Evolutionary conservation across 805 yeast species (phyloP).

Genomic region (Nakazawaea ambrosiae): DNA sequence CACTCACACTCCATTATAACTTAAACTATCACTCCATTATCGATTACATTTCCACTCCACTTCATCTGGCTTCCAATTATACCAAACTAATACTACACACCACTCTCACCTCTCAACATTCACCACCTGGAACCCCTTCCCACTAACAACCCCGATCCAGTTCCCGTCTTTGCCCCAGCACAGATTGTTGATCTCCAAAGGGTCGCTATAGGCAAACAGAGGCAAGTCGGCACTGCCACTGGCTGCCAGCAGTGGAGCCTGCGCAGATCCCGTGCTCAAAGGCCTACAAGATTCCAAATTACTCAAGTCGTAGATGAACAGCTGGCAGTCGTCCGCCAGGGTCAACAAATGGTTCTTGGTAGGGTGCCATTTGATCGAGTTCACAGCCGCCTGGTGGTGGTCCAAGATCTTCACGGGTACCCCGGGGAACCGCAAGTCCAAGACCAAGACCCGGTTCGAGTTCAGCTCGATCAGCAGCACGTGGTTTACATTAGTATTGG

Average conservation of each 20-base stretch:
- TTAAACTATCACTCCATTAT: too few relatives aligned
- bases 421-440: conserved; percentile 88
- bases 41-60: too few relatives aligned
- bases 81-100: not conserved
- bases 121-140: conserved; percentile 54
- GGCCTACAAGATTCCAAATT: conserved; percentile 12
- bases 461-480: conserved; percentile 77
- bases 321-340: conserved; percentile 72
- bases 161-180: conserved; percentile 69
- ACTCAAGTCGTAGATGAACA: conserved; percentile 59
- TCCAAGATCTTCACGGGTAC: conserved; percentile 64
- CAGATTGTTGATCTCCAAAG: conserved; percentile 68
- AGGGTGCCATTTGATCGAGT: conserved; percentile 84
- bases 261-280: not conserved
- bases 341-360: conserved; percentile 50
- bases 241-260: not conserved
- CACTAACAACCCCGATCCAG: conserved; percentile 75
- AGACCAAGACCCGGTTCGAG: conserved; percentile 54
- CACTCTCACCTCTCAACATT: not conserved
- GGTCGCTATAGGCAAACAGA: conserved; percentile 48
- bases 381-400: conserved; percentile 63
- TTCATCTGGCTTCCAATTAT: too few relatives aligned
- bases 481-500: conserved; percentile 73
- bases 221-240: conserved; percentile 24
- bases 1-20: too few relatives aligned